Evolutionary conservation across 805 yeast species (phyloP).

Genomic region (Myxozyma neglecta): DNA sequence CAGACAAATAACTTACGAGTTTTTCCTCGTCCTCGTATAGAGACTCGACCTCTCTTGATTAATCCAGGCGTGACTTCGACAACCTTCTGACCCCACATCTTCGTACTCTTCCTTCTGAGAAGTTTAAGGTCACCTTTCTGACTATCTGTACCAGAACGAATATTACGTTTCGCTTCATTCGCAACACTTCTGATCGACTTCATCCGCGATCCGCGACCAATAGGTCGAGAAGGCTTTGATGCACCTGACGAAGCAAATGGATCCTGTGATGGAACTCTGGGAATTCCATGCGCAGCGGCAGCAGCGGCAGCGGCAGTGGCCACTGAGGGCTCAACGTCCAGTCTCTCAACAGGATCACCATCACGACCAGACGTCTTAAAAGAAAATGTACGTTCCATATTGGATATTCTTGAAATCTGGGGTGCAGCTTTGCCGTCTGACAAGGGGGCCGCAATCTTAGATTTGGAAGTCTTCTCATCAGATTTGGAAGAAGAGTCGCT

Average conservation of each 20-base stretch:
- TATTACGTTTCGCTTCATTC: slow-evolving; percentile 70
- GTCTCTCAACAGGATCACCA: slow-evolving; percentile 23
- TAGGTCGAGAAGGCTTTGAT: slow-evolving; percentile 30
- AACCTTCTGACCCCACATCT: slow-evolving; percentile 95
- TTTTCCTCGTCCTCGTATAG: slow-evolving; percentile 48
- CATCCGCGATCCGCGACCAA: slow-evolving; percentile 55
- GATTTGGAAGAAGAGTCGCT: not conserved
- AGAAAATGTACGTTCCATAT: slow-evolving; percentile 26
- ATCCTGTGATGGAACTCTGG: not conserved
- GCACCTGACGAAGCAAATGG: not conserved
- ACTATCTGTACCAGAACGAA: slow-evolving; percentile 15
- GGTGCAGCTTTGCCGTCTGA: not conserved
- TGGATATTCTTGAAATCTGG: not conserved
- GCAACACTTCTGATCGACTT: slow-evolving; percentile 93
- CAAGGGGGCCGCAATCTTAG: not conserved
- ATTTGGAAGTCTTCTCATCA: not conserved
- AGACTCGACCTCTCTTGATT: slow-evolving; percentile 21
- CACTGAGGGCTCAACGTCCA: slow-evolving; percentile 17
- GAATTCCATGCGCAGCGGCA: not conserved
- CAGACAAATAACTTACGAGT: slow-evolving; percentile 49
- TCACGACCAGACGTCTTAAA: slow-evolving; percentile 12
- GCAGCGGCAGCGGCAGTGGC: slow-evolving; percentile 12
- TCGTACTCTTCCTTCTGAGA: slow-evolving; percentile 77
- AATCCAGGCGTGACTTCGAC: slow-evolving; percentile 78
- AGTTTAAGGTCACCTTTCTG: slow-evolving; percentile 35